These are phyloP conservation scores for Perkinsus marinus DNA, from an alignment of 169 alveolate genomes.

Conservation along the genomic window DNA sequence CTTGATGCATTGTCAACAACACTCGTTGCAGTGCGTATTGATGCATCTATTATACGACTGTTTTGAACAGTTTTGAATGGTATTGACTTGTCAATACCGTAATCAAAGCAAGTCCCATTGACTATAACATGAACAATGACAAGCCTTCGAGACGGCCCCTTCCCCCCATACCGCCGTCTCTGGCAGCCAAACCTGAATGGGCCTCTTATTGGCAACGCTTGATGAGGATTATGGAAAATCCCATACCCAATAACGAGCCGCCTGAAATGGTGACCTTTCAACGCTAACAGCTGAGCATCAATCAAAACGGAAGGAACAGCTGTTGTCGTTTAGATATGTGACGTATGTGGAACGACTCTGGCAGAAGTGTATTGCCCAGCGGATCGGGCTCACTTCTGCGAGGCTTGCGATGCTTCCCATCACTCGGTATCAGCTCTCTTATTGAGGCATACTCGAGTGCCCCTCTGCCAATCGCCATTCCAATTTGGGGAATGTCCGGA, in stretches of 20 bases:
- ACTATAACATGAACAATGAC: background rate
- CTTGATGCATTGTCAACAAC: too few relatives aligned
- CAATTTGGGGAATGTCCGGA: constrained; percentile 31
- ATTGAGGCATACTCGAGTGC: constrained; percentile 24
- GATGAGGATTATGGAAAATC: background rate
- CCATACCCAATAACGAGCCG: background rate
- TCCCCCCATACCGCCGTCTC: background rate
- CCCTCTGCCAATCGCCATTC: constrained; percentile 28
- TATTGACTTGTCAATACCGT: too few relatives aligned
- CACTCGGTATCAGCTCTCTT: constrained; percentile 18
- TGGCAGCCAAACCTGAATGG: background rate
- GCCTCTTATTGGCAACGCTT: background rate
- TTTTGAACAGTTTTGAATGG: too few relatives aligned
- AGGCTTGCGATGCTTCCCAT: constrained; percentile 23
- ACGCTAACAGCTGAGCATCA: too few relatives aligned
- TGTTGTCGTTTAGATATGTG: constrained; percentile 12
- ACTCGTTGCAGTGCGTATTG: too few relatives aligned
- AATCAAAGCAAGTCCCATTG: too few relatives aligned
- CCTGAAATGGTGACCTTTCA: background rate
- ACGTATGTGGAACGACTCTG: constrained; percentile 15
- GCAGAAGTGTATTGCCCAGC: constrained; percentile 23
- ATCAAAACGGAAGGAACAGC: too few relatives aligned
- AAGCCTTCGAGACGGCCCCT: background rate
- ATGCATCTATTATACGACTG: too few relatives aligned
- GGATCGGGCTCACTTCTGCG: constrained; percentile 30